A percentile compares a stretch with the other conserved stretches of the same genome.
These are phyloP conservation scores for Tylopilus vinaceipallidus DNA, from an alignment of 768 basidiomycete genomes.

Conservation along the genomic window DNA sequence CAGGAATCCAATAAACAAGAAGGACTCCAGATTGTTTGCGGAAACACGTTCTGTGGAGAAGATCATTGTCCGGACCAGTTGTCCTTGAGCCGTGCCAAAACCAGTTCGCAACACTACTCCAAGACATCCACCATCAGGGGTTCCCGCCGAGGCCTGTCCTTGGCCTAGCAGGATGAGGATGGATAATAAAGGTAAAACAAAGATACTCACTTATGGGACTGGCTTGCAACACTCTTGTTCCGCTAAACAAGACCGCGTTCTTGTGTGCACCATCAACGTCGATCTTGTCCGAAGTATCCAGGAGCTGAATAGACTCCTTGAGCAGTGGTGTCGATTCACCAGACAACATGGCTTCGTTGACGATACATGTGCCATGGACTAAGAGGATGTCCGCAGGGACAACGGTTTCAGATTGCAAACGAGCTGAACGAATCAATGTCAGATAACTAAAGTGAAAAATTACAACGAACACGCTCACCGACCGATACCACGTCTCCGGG, in stretches of 20 bases:
- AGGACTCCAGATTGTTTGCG: slow-evolving; percentile 93
- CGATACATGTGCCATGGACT: slow-evolving; percentile 90
- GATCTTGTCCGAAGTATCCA: slow-evolving; percentile 69
- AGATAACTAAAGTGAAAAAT: not conserved
- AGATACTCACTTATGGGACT: slow-evolving; percentile 38
- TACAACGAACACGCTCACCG: slow-evolving; percentile 45
- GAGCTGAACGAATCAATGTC: slow-evolving; percentile 39
- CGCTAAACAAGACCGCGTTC: slow-evolving; percentile 88
- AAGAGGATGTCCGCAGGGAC: slow-evolving; percentile 93
- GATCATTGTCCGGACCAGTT: slow-evolving; percentile 97
- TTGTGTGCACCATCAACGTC: slow-evolving; percentile 88
- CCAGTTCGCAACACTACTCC: slow-evolving; percentile 93
- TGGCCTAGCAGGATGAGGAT: slow-evolving; percentile 22
- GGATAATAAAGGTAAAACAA: not conserved
- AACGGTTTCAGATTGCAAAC: slow-evolving; percentile 74
- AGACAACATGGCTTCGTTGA: slow-evolving; percentile 99
- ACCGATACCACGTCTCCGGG: slow-evolving; percentile 90
- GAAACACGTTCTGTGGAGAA: slow-evolving; percentile 97
- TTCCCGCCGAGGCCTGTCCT: slow-evolving; percentile 45
- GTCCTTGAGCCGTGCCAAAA: slow-evolving; percentile 96
- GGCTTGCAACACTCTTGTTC: slow-evolving; percentile 95
- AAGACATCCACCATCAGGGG: slow-evolving; percentile 91
- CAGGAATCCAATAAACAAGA: slow-evolving; percentile 97
- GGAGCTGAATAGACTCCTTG: slow-evolving; percentile 90
- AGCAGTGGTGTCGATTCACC: slow-evolving; percentile 97